Percentiles rank a stretch among this genome's conserved stretches.
phyloP scores from a whole-genome alignment of 202 grass and related monocot genomes.

The Elaeis oleifera region DNA sequence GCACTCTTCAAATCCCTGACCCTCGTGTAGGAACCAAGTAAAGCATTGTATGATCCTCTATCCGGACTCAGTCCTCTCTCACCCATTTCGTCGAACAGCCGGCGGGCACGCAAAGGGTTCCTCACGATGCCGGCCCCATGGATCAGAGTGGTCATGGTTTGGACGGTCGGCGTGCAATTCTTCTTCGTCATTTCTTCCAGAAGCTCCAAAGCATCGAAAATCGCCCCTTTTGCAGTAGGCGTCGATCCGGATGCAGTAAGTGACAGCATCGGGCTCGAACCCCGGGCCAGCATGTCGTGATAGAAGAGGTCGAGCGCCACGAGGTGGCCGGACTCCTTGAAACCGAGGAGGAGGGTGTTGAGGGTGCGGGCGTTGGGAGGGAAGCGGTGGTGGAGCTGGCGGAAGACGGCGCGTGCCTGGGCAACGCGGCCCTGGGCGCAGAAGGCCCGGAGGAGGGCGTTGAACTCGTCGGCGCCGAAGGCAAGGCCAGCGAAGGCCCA shows the following conservation, averaged over 20 bases:
- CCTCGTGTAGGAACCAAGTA: conserved; percentile 59
- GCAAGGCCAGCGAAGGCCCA: conserved; percentile 49
- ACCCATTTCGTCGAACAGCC: conserved; percentile 66
- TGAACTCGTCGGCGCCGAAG: conserved; percentile 60
- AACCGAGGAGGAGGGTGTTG: conserved; percentile 75
- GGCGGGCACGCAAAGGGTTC: conserved; percentile 25
- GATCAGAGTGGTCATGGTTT: conserved; percentile 65
- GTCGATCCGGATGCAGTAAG: conserved; percentile 70
- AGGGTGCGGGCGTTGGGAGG: conserved; percentile 50
- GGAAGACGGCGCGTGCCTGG: conserved; percentile 63
- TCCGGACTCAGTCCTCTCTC: conserved; percentile 46
- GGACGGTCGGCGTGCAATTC: conserved; percentile 45
- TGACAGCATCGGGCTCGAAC: conserved; percentile 54
- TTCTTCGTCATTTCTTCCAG: conserved; percentile 54
- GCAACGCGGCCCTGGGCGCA: conserved; percentile 43
- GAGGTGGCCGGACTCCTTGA: conserved; percentile 65
- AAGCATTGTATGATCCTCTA: conserved; percentile 57
- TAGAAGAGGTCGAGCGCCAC: conserved; percentile 72
- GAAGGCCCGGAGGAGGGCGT: conserved; percentile 63
- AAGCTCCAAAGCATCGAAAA: conserved; percentile 55
- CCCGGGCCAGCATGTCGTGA: conserved; percentile 57
- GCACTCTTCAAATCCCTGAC: conserved; percentile 47
- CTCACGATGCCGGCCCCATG: conserved; percentile 61
- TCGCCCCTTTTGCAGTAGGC: conserved; percentile 60
- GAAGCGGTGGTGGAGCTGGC: conserved; percentile 43